Percentiles rank a stretch among this genome's conserved stretches.
Evolutionary conservation across 2,329 filamentous ascomycete genomes (phyloP).

Genomic region (Fusarium verrucosum): DNA sequence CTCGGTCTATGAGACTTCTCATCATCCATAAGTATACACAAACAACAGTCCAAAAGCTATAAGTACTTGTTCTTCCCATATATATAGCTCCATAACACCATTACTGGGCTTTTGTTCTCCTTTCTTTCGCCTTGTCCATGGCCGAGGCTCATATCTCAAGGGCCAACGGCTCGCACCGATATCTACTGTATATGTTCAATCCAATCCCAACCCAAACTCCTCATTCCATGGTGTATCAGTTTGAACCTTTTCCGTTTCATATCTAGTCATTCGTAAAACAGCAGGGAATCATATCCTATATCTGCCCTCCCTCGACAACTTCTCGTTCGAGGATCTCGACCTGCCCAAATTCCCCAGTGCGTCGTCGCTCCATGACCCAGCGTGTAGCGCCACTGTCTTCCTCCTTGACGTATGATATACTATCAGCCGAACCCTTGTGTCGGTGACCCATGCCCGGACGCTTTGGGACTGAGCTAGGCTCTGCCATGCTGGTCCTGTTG

Average conservation of each 20-base stretch:
- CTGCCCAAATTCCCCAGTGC: constrained; percentile 72
- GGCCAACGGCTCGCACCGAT: constrained; percentile 15
- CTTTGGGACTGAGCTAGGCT: constrained; percentile 14
- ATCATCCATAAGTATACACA: constrained; percentile 6
- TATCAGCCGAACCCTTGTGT: constrained; percentile 69
- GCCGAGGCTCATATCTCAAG: background rate
- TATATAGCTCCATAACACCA: constrained; percentile 23
- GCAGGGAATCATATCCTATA: constrained; percentile 45
- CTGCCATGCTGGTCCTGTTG: constrained; percentile 26
- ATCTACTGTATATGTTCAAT: constrained; percentile 27
- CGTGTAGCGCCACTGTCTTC: constrained; percentile 66
- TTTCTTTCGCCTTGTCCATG: constrained; percentile 1
- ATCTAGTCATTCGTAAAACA: constrained; percentile 18
- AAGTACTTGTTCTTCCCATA: background rate
- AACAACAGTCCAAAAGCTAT: constrained; percentile 2
- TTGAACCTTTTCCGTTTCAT: constrained; percentile 8
- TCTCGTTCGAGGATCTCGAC: constrained; percentile 72
- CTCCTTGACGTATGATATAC: constrained; percentile 75
- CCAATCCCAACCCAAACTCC: constrained; percentile 32
- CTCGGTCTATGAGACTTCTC: background rate
- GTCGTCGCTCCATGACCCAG: constrained; percentile 75
- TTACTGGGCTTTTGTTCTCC: constrained; percentile 28
- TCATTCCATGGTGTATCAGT: constrained; percentile 12
- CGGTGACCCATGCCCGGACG: constrained; percentile 54
- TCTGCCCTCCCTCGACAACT: constrained; percentile 66